Evolutionary conservation across 2,329 filamentous ascomycete species (phyloP), one percentile per base, ranked within the genome.

Genomic region (Sclerotinia nivalis): DNA sequence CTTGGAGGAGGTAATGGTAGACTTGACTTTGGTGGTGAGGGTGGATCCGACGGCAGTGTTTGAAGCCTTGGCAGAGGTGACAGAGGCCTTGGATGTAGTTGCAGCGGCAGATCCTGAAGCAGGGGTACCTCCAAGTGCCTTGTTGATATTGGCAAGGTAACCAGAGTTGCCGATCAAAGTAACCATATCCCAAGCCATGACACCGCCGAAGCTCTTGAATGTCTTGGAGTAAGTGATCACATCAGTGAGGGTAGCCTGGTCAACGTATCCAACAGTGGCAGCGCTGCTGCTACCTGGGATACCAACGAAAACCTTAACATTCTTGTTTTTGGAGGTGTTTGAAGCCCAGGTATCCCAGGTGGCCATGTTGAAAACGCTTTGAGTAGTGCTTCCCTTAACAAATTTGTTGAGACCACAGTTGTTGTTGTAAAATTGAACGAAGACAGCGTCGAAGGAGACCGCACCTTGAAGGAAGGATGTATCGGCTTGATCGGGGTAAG

Each of bases 121-220:
- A 31, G 47, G 64, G 5, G 64, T 22, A 22, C 60, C 68, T 58
- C 68, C 68, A 12, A 69, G 61, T 50, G 61, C 68, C 34, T 69
- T 52, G 31, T 37, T 58, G n/a, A 69, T 50, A 22, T 45, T 52
- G 15, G 40, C 50, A 15, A 69, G 61, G 22, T 66, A 69, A 25
- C 68, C 68, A 20, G 22, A 34, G 34, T 69, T 69, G 18, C 43
- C 68, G 18, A 66, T 87, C 5, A 86, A 82, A 81, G 89, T 87
- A n/a, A 82, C 85, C 79, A 86, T 86, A 77, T 90, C 88, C 88
- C 88, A 90, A 81, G 89, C 82, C 88, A 90, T 89, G 45, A 88
- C 83, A 52, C 88, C 88, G 25, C 87, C 88, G 74, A 90, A 90
- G 78, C 84, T 88, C 18, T 80, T 77, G 75, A 84, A 90, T 66